Evolutionary conservation across 176 grass and related monocot species (phyloP).

Genomic region (Puccinellia tenuiflora): DNA sequence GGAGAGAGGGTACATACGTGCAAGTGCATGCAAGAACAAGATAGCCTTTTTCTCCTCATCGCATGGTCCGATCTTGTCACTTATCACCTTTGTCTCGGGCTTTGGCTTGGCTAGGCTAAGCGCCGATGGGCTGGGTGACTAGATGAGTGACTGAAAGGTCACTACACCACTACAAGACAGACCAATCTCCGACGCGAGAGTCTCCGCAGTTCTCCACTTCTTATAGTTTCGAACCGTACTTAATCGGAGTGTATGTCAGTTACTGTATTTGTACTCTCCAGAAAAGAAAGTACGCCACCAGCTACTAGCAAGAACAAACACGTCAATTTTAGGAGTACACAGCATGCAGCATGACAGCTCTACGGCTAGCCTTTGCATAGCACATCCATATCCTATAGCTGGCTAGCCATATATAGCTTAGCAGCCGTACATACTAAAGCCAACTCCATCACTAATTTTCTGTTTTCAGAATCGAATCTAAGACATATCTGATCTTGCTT

Average conservation of each 20-base stretch:
- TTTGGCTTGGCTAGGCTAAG: background rate
- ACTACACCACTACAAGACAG: background rate
- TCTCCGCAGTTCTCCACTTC: background rate
- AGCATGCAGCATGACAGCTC: background rate
- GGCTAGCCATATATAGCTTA: background rate
- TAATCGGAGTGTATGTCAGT: background rate
- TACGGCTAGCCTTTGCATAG: background rate
- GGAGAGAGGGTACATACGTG: background rate
- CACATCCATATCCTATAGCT: background rate
- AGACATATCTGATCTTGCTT: background rate
- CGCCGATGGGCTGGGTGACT: conserved; percentile 26
- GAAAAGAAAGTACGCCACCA: too few relatives aligned
- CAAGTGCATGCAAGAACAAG: conserved; percentile 7
- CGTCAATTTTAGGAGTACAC: background rate
- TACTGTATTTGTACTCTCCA: background rate
- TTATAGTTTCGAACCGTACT: background rate
- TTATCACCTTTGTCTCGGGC: background rate
- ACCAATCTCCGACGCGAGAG: background rate
- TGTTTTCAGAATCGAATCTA: background rate
- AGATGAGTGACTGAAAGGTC: conserved; percentile 34
- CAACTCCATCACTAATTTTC: background rate
- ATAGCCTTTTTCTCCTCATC: background rate
- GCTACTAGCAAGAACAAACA: background rate
- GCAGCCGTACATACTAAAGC: background rate
- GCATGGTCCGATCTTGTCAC: conserved; percentile 11